Evolutionary conservation across 371 early-diverging fungal genomes (phyloP).

Genomic region (Conidiobolus coronatus): DNA sequence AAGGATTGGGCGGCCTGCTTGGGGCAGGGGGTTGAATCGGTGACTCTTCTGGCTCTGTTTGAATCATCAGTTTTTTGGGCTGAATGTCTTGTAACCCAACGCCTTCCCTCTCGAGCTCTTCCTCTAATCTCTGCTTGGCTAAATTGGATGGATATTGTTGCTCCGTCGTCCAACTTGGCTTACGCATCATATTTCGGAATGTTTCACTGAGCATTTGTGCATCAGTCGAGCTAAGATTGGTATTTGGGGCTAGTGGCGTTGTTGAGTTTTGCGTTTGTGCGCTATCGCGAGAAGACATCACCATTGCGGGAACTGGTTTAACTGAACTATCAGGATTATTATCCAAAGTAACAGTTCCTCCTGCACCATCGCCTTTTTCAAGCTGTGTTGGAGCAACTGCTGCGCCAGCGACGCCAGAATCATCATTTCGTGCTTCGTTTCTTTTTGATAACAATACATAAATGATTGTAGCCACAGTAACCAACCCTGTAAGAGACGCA

Average conservation of each 20-base stretch:
- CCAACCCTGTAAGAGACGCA: too few relatives aligned
- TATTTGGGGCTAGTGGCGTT: neutral
- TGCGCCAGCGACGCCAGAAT: too few relatives aligned
- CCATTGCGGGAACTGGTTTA: neutral
- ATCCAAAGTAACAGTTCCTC: neutral
- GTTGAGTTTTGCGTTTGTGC: neutral
- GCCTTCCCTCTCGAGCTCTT: slow-evolving; percentile 1
- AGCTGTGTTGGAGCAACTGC: too few relatives aligned
- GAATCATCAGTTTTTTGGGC: neutral
- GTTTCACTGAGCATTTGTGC: slow-evolving; percentile 5
- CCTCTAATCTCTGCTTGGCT: neutral
- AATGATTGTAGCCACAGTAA: too few relatives aligned
- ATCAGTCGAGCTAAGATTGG: slow-evolving; percentile 4
- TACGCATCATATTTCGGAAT: slow-evolving; percentile 4
- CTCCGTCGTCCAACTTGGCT: slow-evolving; percentile 5
- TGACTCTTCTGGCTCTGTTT: too few relatives aligned
- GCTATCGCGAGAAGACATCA: neutral
- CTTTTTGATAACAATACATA: too few relatives aligned
- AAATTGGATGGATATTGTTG: neutral
- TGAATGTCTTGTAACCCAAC: slow-evolving; percentile 1
- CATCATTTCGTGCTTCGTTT: too few relatives aligned
- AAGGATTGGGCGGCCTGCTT: too few relatives aligned
- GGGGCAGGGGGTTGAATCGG: too few relatives aligned
- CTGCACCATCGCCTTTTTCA: too few relatives aligned
- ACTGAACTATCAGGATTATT: neutral